Evolutionary conservation across 2,329 filamentous ascomycete species (phyloP).

Genomic region (Neonectria magnoliae): DNA sequence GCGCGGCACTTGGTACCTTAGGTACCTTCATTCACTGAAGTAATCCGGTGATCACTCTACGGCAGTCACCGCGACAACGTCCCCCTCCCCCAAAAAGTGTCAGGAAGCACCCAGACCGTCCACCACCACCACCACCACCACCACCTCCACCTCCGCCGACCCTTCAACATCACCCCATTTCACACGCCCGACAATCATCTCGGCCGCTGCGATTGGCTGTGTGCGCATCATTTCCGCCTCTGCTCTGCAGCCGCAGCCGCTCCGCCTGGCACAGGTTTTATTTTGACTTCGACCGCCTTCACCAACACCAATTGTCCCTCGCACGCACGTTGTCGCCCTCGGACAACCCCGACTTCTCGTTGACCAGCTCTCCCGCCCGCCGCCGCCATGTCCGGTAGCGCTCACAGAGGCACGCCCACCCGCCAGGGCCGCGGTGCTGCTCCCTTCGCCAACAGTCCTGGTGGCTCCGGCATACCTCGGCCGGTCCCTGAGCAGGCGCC

Average conservation of each 20-base stretch:
- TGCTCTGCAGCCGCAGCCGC: constrained; percentile 26
- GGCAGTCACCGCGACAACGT: constrained; percentile 36
- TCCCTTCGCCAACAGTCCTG: constrained; percentile 70
- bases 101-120: constrained; percentile 14
- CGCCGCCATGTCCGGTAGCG: constrained; percentile 65
- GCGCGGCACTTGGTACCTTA: not conserved
- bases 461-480: constrained; percentile 74
- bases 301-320: constrained; percentile 34
- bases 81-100: constrained; percentile 17
- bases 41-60: not conserved
- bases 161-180: constrained; percentile 42
- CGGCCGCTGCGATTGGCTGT: constrained; percentile 41
- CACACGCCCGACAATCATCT: constrained; percentile 36
- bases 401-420: constrained; percentile 76
- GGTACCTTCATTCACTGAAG: not conserved
- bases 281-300: constrained; percentile 24
- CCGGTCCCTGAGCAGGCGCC: constrained; percentile 68
- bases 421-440: constrained; percentile 68
- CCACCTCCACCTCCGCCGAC: constrained; percentile 17
- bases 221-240: constrained; percentile 22
- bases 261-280: constrained; percentile 23
- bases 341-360: constrained; percentile 31
- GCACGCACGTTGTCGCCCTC: constrained; percentile 22
- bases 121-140: not conserved
- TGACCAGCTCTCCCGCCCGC: constrained; percentile 26